Percentiles rank a stretch among this genome's conserved stretches.
These are phyloP conservation scores for Colletotrichum graminicola DNA, from an alignment of 2,329 filamentous ascomycete species.

Conservation along the genomic window DNA sequence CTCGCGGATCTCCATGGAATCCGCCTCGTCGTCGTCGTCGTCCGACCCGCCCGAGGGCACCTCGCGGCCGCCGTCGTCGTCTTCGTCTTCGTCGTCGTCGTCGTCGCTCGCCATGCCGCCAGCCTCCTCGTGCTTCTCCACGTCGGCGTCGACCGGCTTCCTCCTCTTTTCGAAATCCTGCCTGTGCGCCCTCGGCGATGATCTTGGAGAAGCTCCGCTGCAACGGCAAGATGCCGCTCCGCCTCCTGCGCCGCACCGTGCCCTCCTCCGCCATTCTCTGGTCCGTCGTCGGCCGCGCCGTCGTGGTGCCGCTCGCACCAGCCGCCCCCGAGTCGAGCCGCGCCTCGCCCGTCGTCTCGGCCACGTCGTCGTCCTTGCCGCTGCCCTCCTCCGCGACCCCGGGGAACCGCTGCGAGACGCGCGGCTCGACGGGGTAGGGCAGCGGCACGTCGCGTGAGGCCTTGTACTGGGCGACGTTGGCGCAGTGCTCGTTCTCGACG, in stretches of 20 bases:
- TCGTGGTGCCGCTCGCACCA: constrained; percentile 7
- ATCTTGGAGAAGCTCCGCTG: constrained; percentile 66
- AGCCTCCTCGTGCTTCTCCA: constrained; percentile 44
- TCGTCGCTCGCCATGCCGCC: constrained; percentile 46
- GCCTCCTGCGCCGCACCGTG: constrained; percentile 46
- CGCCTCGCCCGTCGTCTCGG: constrained; percentile 30
- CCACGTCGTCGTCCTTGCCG: constrained; percentile 18
- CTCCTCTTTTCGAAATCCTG: constrained; percentile 92
- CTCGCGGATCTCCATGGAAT: constrained; percentile 48
- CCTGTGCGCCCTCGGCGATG: constrained; percentile 87
- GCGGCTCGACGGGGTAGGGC: constrained; percentile 76
- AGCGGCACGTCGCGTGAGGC: constrained; percentile 89
- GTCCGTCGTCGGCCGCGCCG: constrained; percentile 34
- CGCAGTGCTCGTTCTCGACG: constrained; percentile 97
- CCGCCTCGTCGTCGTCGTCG: constrained; percentile 13
- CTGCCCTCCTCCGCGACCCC: background rate
- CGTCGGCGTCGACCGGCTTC: constrained; percentile 47
- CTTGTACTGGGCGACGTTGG: constrained; percentile 90
- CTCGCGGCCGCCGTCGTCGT: constrained; percentile 46
- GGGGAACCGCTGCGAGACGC: constrained; percentile 53
- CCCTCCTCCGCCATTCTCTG: constrained; percentile 44
- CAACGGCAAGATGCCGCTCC: constrained; percentile 42
- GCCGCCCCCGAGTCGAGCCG: background rate
- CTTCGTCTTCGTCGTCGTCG: constrained; percentile 48
- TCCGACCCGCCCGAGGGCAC: constrained; percentile 29